Base-by-base conservation (phyloP, 306 rosid species). In the Potentilla sterilis region DNA sequence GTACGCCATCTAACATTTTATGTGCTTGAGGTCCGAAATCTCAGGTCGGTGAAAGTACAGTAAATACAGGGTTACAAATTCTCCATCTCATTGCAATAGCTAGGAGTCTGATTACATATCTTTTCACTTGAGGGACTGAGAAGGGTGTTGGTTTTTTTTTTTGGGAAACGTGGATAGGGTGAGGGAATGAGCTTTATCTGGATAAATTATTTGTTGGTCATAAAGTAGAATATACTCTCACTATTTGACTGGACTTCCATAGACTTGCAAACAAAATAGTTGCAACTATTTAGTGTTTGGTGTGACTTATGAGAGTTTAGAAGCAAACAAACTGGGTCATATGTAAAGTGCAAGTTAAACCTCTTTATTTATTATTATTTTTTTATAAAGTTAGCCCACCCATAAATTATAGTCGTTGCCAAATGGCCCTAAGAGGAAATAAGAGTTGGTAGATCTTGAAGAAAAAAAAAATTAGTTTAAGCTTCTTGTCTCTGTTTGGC, bases 401-500 rank as follows among this genome's bases (percentile, higher is more conserved):
- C 14, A 55, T 51, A 14, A 2, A 35, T 9, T 42, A 12, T 4
- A 8, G 37, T 38, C 28, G 71, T 41, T 72, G 48, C 11, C 49
- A 54, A 72, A 19, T 72, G 76, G 51, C 38, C 76, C 66, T n/a
- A 10, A 9, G 48, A 3, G 37, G 47, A 42, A n/a, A 41, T 7
- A 42, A 4, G 13, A 52, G 38, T 74, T 74, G 70, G 70, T 74
- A 47, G 69, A 44, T 61, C 59, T 34, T 28, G 32, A 12, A 28
- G 61, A 49, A 72, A 51, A 43, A 7, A 7, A 15, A 16, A 70
- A 63, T 13, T 11, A 64, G 51, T 44, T 66, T 21, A 28, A 12
- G 64, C 76, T 48, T 22, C 16, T 81, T 80, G 71, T 79, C 79
- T 70, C 64, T 54, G 15, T 46, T 21, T 42, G 79, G 79, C 74